Evolutionary conservation across 495 filamentous ascomycete species (phyloP), one percentile per base, ranked within the genome.

Genomic region (Daldinia decipiens): DNA sequence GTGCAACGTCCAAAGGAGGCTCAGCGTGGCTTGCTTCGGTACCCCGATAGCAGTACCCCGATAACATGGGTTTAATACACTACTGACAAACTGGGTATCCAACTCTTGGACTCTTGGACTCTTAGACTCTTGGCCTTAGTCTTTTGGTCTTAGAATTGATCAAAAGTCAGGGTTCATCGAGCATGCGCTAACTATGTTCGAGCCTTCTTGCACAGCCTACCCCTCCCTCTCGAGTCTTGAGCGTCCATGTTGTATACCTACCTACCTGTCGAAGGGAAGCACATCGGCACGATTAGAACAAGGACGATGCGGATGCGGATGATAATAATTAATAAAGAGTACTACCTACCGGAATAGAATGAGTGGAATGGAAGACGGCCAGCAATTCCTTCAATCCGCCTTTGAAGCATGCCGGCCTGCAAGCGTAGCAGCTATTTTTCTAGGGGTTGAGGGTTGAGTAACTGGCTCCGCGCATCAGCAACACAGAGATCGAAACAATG

Each of bases 401-500:
- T 26, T 31, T 39, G 43, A 29, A 56, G 50, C 24, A 51, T 51
- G 45, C 21, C 45, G 45, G 45, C 24, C 69, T 72, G 64, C 63
- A 67, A 67, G 21, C 31, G 68, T 62, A 15, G 63, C 32, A 63
- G 26, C 59, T 61, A 67, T 64, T 57, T 65, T 64, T 68, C 59
- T 50, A 63, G 52, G 57, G 68, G 59, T 50, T 59, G 24, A 58
- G 60, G 59, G 59, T 50, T 59, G 24, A 58, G 60, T 50, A 67
- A 47, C 38, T 21, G 52, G 50, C 59, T 67, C 59, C 68, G 62
- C 52, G 39, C 61, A 62, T 66, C 65, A 61, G 61, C 65, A 62
- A 62, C 70, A 73, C 65, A 65, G 65, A 73, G 70, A 73, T 73
- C 70, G 57, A 17, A 60, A 72, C 55, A 61, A 68, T 72, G 60